Evolutionary conservation across 257 asterid genomes (phyloP), one percentile per base, ranked within the genome.

Genomic region (Nicotiana otophora): DNA sequence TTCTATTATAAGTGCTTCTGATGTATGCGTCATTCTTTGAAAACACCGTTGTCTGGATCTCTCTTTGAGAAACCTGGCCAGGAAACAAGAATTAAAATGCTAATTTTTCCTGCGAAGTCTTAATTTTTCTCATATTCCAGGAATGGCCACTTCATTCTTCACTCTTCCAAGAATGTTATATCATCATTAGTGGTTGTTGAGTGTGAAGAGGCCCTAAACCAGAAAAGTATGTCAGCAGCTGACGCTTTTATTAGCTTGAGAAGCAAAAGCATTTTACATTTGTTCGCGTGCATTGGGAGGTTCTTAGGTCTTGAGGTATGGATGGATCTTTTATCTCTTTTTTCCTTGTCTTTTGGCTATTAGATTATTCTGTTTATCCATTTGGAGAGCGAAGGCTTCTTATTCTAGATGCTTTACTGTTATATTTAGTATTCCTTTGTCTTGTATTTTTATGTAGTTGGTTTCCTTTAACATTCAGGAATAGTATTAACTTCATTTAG

Each of bases 291-390:
- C 91, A 91, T 91, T 80, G 98, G 96, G 83, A 92, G 97, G 87
- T 93, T 92, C 91, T 88, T 96, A 87, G 98, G 99, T 64, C 97
- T 93, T 82, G 97, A 96, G 99, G 99, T 96, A 90, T 30, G 84
- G 15, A 48, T 48, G 42, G 4, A 23, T 75, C 15, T 46, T 72
- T 46, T n/a, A 10, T 72, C 39, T 46, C 61, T 3, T 23, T 46
- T 39, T 72, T 81, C 82, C 84, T 48, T 58, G n/a, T 36, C 84
- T 81, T 72, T 78, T 58, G 84, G 70, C 9, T 76, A 31, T 75
- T 48, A 53, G 69, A 66, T 39, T 42, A 20, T 46, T 72, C 61
- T 72, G 60, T 46, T 46, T 72, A 26, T 72, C 51, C 4, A 72
- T 72, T 72, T 46, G 58, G 79, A 23, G 23, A 46, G 36, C 9